Percentiles rank a stretch among this genome's conserved stretches.
These are phyloP conservation scores for Dactylellina haptotyla DNA, from an alignment of 2,329 filamentous ascomycete species.

Conservation along the genomic window DNA sequence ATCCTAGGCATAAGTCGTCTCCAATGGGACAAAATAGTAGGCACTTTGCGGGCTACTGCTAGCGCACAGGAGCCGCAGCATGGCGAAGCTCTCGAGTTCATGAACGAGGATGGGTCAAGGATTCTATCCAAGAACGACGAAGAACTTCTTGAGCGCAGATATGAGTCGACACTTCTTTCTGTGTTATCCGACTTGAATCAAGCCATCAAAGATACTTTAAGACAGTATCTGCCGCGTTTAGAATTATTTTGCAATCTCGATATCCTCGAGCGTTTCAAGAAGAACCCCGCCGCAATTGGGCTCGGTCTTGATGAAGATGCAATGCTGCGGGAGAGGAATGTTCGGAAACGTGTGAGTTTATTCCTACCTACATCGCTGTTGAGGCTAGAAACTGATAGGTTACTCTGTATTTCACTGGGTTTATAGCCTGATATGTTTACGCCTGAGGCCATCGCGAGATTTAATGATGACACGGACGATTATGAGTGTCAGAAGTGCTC, in stretches of 20 bases:
- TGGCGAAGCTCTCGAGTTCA: background rate
- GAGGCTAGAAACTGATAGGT: background rate
- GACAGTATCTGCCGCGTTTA: background rate
- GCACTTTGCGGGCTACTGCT: background rate
- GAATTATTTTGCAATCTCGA: background rate
- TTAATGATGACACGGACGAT: background rate
- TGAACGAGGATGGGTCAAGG: background rate
- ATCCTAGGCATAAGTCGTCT: constrained; percentile 1
- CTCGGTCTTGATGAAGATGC: background rate
- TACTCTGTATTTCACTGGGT: background rate
- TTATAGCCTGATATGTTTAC: constrained; percentile 9
- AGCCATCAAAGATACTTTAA: background rate
- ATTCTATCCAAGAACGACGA: background rate
- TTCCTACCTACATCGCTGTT: background rate
- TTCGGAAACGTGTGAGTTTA: background rate
- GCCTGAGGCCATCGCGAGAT: background rate
- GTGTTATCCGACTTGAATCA: background rate
- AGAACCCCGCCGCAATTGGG: background rate
- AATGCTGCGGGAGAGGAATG: background rate
- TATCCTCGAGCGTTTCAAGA: background rate
- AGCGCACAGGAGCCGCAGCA: background rate
- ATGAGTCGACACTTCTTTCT: constrained; percentile 7
- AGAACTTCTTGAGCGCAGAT: background rate
- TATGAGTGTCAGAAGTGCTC: constrained; percentile 9
- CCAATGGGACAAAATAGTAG: constrained; percentile 6